Evolutionary conservation across 371 early-diverging fungal genomes (phyloP).

Genomic region (Cokeromyces recurvatus): DNA sequence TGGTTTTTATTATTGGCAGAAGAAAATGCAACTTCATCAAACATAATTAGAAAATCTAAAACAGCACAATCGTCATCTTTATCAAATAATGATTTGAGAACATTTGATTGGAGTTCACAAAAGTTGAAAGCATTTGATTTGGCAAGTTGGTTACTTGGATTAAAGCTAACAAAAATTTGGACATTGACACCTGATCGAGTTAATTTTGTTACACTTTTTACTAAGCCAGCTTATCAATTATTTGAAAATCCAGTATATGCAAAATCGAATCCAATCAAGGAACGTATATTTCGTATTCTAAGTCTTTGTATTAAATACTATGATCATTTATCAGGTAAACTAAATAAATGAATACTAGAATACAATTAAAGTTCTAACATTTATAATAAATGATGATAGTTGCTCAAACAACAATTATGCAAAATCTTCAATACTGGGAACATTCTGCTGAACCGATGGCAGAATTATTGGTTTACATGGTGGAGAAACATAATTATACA

Average conservation of each 20-base stretch:
- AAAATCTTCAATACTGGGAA: slow-evolving; percentile 90
- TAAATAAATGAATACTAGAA: too few species aligned
- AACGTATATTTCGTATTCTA: slow-evolving; percentile 55
- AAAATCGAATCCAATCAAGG: slow-evolving; percentile 55
- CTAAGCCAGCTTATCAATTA: slow-evolving; percentile 77
- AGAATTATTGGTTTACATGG: slow-evolving; percentile 67
- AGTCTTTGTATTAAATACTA: slow-evolving; percentile 67
- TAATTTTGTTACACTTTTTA: slow-evolving; percentile 76
- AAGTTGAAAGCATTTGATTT: slow-evolving; percentile 52
- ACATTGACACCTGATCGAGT: slow-evolving; percentile 75
- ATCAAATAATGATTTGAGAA: slow-evolving; percentile 22
- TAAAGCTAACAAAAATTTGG: slow-evolving; percentile 77
- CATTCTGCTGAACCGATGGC: slow-evolving; percentile 92
- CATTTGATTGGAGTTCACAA: slow-evolving; percentile 59
- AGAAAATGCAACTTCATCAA: slow-evolving; percentile 34
- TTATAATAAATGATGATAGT: too few species aligned
- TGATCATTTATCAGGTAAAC: slow-evolving; percentile 67
- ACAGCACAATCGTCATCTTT: slow-evolving; percentile 10
- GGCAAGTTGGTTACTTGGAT: slow-evolving; percentile 51
- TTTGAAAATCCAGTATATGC: slow-evolving; percentile 73
- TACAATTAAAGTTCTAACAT: not conserved
- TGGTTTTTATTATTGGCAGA: slow-evolving; percentile 69
- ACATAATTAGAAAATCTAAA: slow-evolving; percentile 22
- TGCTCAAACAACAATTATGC: slow-evolving; percentile 80
- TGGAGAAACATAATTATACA: slow-evolving; percentile 60